A percentile compares a stretch with the other conserved stretches of the same genome.
phyloP scores from a whole-genome alignment of 441 rosid species.

The Populus hybrid region DNA sequence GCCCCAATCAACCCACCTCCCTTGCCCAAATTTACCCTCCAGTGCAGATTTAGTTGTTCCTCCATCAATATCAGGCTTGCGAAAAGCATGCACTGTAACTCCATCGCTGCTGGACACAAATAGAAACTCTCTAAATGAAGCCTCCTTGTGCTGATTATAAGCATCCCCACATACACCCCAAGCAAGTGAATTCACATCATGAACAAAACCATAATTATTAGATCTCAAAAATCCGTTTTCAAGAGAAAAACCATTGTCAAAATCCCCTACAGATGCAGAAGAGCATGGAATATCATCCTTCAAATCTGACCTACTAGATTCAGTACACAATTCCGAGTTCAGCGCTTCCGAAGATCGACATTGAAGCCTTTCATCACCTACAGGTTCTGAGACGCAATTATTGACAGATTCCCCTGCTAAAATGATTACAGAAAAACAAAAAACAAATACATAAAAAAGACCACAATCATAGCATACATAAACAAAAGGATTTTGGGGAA shows the following conservation, averaged over 20 bases:
- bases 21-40: conserved; percentile 51
- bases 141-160: conserved; percentile 56
- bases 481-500: background rate
- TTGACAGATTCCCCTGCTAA: conserved; percentile 43
- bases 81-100: conserved; percentile 88
- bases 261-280: conserved; percentile 51
- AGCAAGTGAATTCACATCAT: conserved; percentile 75
- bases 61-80: conserved; percentile 36
- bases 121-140: conserved; percentile 70
- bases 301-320: conserved; percentile 43
- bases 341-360: conserved; percentile 35
- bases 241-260: conserved; percentile 38
- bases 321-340: conserved; percentile 4
- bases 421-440: conserved; percentile 11
- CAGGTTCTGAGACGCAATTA: conserved; percentile 30
- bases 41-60: conserved; percentile 24
- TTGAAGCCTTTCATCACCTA: conserved; percentile 28
- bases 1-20: conserved; percentile 96
- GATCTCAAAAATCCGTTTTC: conserved; percentile 34
- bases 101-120: conserved; percentile 68
- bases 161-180: conserved; percentile 90
- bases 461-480: background rate
- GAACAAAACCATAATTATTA: conserved; percentile 48
- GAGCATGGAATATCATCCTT: conserved; percentile 39
- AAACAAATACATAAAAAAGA: background rate